Evolutionary conservation across 2,329 filamentous ascomycete genomes (phyloP).

Genomic region (Mycocentrospora acerina): DNA sequence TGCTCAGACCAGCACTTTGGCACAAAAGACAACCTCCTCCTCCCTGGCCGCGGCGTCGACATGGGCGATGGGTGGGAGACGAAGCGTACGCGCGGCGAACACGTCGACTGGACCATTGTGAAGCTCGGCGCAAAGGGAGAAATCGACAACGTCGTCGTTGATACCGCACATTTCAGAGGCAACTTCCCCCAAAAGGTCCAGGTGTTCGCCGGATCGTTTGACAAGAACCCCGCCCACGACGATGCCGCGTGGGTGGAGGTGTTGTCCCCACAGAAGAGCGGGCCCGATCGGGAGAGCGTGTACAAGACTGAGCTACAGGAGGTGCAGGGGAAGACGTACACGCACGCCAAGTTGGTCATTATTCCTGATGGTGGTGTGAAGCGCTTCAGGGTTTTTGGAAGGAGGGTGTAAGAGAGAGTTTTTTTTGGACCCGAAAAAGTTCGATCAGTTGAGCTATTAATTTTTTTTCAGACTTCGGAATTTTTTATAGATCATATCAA

Average conservation of each 20-base stretch:
- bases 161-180: constrained; percentile 80
- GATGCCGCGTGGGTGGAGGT: constrained; percentile 67
- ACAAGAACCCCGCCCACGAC: constrained; percentile 58
- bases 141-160: constrained; percentile 69
- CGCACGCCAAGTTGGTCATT: constrained; percentile 87
- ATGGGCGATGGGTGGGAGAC: constrained; percentile 93
- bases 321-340: constrained; percentile 63
- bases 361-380: constrained; percentile 94
- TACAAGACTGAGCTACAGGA: constrained; percentile 52
- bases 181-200: constrained; percentile 80
- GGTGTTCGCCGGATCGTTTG: constrained; percentile 61
- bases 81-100: constrained; percentile 69
- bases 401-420: constrained; percentile 33
- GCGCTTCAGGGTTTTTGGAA: constrained; percentile 75
- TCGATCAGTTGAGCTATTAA: too few relatives aligned
- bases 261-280: constrained; percentile 66
- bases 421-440: too few relatives aligned
- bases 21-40: constrained; percentile 75
- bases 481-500: too few relatives aligned
- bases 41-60: constrained; percentile 76
- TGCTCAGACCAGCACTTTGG: constrained; percentile 87
- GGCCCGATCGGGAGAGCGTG: constrained; percentile 71
- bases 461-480: too few relatives aligned
- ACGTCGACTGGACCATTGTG: constrained; percentile 81
- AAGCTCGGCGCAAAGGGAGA: constrained; percentile 67